phyloP scores from a whole-genome alignment of 2,329 filamentous ascomycete genomes.

The Trichoderma sp. region DNA sequence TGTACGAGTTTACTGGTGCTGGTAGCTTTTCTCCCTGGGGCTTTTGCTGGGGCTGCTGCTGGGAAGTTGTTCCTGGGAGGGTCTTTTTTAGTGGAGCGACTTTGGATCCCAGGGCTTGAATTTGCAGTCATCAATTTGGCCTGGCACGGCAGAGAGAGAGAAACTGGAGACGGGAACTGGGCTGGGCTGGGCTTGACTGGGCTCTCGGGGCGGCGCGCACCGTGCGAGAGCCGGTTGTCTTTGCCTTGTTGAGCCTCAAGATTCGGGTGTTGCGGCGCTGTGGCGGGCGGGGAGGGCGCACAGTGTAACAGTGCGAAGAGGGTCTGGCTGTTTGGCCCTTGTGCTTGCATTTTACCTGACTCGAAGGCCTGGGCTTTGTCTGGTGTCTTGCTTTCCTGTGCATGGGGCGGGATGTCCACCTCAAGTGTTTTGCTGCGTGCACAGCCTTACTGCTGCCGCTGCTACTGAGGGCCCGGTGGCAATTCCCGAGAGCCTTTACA shows the following conservation, averaged over 20 bases:
- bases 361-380: background rate
- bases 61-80: background rate
- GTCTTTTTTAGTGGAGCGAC: background rate
- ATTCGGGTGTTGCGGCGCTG: background rate
- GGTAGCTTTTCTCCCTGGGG: background rate
- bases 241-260: slow-evolving; percentile 15
- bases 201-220: slow-evolving; percentile 7
- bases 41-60: background rate
- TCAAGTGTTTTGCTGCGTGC: background rate
- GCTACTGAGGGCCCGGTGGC: background rate
- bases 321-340: background rate
- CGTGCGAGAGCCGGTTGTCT: background rate
- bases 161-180: background rate
- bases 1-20: background rate
- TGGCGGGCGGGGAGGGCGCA: background rate
- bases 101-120: background rate
- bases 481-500: background rate
- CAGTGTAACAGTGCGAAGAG: background rate
- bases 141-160: background rate
- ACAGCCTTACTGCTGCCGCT: background rate
- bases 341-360: background rate
- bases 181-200: background rate
- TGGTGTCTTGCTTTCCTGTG: background rate
- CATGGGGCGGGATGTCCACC: background rate
- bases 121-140: background rate